A percentile compares a stretch with the other conserved stretches of the same genome.
These are phyloP conservation scores for Colletotrichum musae DNA, from an alignment of 2,329 filamentous ascomycete species.

Conservation along the genomic window DNA sequence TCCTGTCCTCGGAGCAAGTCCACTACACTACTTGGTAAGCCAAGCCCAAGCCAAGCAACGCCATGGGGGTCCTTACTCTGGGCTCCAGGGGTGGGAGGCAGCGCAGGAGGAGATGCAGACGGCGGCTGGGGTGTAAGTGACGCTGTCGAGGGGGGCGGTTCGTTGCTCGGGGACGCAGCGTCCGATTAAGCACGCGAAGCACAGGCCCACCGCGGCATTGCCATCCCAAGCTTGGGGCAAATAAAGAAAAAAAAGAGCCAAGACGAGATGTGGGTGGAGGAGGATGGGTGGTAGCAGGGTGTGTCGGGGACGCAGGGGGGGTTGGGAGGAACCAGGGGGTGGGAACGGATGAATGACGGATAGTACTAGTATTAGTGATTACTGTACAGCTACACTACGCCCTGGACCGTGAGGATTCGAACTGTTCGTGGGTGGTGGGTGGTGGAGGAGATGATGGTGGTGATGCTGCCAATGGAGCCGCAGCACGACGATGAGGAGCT, in stretches of 20 bases:
- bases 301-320: slow-evolving; percentile 2
- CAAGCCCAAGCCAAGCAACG: slow-evolving; percentile 32
- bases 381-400: too few relatives aligned
- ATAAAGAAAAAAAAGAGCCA: slow-evolving; percentile 40
- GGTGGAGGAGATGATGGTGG: not conserved
- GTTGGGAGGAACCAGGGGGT: slow-evolving; percentile 26
- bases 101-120: slow-evolving; percentile 15
- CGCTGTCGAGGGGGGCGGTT: slow-evolving; percentile 23
- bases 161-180: slow-evolving; percentile 36
- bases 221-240: slow-evolving; percentile 44
- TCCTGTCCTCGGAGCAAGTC: slow-evolving; percentile 12
- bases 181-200: slow-evolving; percentile 43
- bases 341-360: slow-evolving; percentile 35
- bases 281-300: slow-evolving; percentile 21
- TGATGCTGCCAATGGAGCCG: slow-evolving; percentile 34
- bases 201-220: slow-evolving; percentile 40
- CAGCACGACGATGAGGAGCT: slow-evolving; percentile 5
- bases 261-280: slow-evolving; percentile 40
- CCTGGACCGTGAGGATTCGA: too few relatives aligned
- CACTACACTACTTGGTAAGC: slow-evolving; percentile 9
- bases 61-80: slow-evolving; percentile 21
- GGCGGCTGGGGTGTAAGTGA: slow-evolving; percentile 16
- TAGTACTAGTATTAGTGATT: not conserved
- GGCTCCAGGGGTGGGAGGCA: slow-evolving; percentile 10
- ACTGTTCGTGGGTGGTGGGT: too few relatives aligned